A percentile compares a stretch with the other conserved stretches of the same genome.
Evolutionary conservation across 2,329 filamentous ascomycete species (phyloP).

Genomic region (Alternaria sp.): DNA sequence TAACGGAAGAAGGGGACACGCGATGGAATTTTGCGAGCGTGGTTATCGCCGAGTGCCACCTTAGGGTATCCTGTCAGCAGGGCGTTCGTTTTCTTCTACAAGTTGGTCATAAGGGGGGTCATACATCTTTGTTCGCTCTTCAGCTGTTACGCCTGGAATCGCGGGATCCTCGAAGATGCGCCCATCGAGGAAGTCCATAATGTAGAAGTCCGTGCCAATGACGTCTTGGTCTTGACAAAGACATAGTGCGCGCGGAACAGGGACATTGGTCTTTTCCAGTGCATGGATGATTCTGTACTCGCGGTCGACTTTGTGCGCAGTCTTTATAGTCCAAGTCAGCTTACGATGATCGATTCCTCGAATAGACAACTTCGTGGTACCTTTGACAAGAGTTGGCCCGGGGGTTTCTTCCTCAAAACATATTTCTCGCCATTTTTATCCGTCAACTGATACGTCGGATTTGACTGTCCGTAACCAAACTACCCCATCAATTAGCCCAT

Average conservation of each 20-base stretch:
- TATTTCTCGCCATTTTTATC: constrained; percentile 73
- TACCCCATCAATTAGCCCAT: constrained; percentile 51
- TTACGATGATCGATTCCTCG: neutral
- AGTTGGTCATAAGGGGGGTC: neutral
- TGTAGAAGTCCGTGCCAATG: constrained; percentile 92
- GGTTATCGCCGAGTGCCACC: constrained; percentile 82
- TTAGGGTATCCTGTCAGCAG: constrained; percentile 40
- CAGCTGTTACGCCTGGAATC: constrained; percentile 74
- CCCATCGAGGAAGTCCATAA: constrained; percentile 95
- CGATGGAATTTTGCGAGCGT: constrained; percentile 87
- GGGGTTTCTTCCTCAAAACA: constrained; percentile 97
- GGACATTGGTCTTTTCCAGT: constrained; percentile 79
- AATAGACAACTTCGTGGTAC: constrained; percentile 12
- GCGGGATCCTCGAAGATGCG: constrained; percentile 90
- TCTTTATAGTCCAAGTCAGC: constrained; percentile 56
- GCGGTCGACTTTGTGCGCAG: constrained; percentile 94
- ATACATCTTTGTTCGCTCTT: constrained; percentile 76
- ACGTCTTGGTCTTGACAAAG: constrained; percentile 84
- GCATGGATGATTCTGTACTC: constrained; percentile 92
- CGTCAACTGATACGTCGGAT: constrained; percentile 93
- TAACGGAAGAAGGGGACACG: constrained; percentile 71
- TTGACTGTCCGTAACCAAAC: constrained; percentile 98
- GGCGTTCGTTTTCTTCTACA: neutral
- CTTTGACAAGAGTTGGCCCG: constrained; percentile 83
- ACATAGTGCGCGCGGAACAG: constrained; percentile 82